phyloP scores from a whole-genome alignment of 129 eudicot species.

The Flaveria bidentis region DNA sequence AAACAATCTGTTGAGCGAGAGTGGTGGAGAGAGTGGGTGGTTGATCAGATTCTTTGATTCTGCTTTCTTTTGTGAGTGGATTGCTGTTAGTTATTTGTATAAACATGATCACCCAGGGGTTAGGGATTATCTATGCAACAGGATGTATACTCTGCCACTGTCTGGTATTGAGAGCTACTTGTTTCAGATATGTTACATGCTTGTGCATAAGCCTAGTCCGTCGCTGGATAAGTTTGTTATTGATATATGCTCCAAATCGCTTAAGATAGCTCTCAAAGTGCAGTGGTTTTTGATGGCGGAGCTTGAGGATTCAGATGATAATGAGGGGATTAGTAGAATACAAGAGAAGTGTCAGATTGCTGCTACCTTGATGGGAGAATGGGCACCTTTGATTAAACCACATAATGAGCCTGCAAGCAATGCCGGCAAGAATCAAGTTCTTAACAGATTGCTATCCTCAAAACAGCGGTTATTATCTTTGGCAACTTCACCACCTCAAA shows the following conservation, averaged over 20 bases:
- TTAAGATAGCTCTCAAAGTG: conserved; percentile 84
- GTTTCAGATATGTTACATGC: conserved; percentile 96
- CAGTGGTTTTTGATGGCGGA: conserved; percentile 98
- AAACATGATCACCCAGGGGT: conserved; percentile 98
- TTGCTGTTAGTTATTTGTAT: conserved; percentile 95
- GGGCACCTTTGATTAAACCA: conserved; percentile 79
- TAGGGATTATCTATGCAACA: conserved; percentile 87
- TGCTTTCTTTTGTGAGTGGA: conserved; percentile 98
- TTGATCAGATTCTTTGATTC: conserved; percentile 91
- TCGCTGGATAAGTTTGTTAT: conserved; percentile 91
- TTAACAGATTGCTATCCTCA: conserved; percentile 71
- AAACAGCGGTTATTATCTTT: conserved; percentile 76
- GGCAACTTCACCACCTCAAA: conserved; percentile 70
- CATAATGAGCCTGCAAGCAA: conserved; percentile 50
- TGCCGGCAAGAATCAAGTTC: conserved; percentile 74
- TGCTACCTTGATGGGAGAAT: conserved; percentile 93
- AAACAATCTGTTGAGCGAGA: conserved; percentile 74
- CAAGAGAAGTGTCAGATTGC: conserved; percentile 99
- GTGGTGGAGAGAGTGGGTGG: conserved; percentile 92
- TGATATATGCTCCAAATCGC: conserved; percentile 83
- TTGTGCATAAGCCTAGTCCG: conserved; percentile 95
- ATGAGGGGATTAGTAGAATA: conserved; percentile 91
- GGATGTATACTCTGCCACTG: conserved; percentile 94
- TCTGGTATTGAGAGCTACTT: conserved; percentile 97
- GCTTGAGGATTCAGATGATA: conserved; percentile 95